Base-by-base conservation (phyloP, 805 yeast genomes). In the Candida succiphila region DNA sequence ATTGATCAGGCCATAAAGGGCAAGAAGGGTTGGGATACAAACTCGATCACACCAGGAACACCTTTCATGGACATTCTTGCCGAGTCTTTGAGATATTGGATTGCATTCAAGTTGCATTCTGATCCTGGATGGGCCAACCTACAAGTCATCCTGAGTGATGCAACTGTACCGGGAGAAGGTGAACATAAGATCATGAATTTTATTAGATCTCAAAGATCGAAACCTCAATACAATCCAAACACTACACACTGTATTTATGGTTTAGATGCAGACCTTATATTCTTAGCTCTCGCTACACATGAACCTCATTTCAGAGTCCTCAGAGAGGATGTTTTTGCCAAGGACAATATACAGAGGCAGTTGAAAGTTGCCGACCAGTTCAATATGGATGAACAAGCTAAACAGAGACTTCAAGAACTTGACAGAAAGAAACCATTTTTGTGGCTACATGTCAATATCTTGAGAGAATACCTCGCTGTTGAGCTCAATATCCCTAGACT, bases 151-250 rank as follows among this genome's bases (percentile, higher is more conserved):
- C 79, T 92, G 30, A 81, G 94, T 49, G 99, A 89, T 54, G 95
- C 96, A 21, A 78, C 94, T 0, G 97, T 89, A 12, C 98, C 99
- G 1, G 99, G 99, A 41, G 99, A 92, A 67, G 99, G 99, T 53
- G 99, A 92, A 58, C 99, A 92, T 63, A 92, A 92, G 56, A 79
- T 92, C 46, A 92, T 92, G 98, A 87, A 82, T 48, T 92, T 88
- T 53, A 82, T 92, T 37, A 74, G 99, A 49, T 73, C 84, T 27
- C 97, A 88, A 54, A 69, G 97, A 45, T 72, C 81, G 27, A 92
- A 83, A 45, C 84, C 94, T 0, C 76, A 78, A 50, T 84, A 89
- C 56, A 73, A 85, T 50, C 95, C 97, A 34, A 89, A 92, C 54
- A 88, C 96, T 2, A 69, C 77, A n/a, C 99, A 92, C 57, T 85